Evolutionary conservation across 192 early-diverging fungal species (phyloP).

Genomic region (Dimargaris xerosporica): DNA sequence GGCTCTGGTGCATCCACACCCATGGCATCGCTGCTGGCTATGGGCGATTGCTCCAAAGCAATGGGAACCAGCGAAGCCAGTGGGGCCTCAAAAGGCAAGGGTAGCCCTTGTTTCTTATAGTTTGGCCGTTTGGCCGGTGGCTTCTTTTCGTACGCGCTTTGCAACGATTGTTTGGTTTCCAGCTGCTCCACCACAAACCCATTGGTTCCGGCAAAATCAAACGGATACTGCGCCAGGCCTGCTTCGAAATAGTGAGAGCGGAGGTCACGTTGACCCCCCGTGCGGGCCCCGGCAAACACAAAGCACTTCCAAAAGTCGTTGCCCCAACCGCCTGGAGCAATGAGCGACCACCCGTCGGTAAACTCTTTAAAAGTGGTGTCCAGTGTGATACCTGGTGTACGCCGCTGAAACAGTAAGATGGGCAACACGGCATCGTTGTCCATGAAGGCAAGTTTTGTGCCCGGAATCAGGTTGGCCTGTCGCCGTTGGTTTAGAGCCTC

Average conservation of each 20-base stretch:
- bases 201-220: constrained; percentile 63
- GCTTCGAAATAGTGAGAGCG: constrained; percentile 60
- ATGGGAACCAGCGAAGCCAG: not conserved
- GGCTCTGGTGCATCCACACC: too few species aligned
- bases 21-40: too few species aligned
- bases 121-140: constrained; percentile 74
- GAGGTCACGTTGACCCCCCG: constrained; percentile 60
- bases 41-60: not conserved
- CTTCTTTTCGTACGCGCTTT: constrained; percentile 39
- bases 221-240: constrained; percentile 60
- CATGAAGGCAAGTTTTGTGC: constrained; percentile 37
- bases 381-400: constrained; percentile 13
- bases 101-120: constrained; percentile 49
- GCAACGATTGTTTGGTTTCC: constrained; percentile 20
- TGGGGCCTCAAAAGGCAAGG: not conserved
- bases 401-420: constrained; percentile 66
- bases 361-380: constrained; percentile 21
- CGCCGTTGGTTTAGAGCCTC: constrained; percentile 37
- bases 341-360: constrained; percentile 61
- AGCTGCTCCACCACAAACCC: constrained; percentile 40
- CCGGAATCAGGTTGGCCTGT: constrained; percentile 47
- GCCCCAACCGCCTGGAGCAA: constrained; percentile 69
- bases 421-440: constrained; percentile 53
- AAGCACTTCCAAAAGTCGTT: constrained; percentile 79
- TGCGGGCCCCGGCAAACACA: constrained; percentile 72